These are phyloP conservation scores for Smallanthus sonchifolius DNA, from an alignment of 129 eudicot genomes.

Conservation along the genomic window DNA sequence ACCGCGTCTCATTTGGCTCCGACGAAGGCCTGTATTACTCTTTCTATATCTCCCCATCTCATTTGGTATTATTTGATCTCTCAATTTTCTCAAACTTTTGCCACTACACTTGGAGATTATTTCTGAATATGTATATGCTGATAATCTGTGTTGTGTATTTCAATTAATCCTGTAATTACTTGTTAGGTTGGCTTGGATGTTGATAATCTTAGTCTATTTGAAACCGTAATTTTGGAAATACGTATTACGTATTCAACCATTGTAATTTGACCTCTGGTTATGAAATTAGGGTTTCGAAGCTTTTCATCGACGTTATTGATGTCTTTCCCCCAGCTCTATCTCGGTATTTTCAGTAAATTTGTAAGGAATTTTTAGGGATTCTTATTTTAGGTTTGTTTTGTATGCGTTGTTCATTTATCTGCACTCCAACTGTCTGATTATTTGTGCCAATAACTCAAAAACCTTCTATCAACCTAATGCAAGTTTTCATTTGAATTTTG, in stretches of 20 bases:
- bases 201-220: not conserved
- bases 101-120: not conserved
- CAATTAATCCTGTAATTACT: not conserved
- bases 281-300: not conserved
- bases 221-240: not conserved
- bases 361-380: not conserved
- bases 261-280: not conserved
- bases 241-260: not conserved
- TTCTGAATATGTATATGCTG: not conserved
- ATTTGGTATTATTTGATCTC: not conserved
- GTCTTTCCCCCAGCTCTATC: too few species aligned
- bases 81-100: not conserved
- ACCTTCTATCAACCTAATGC: not conserved
- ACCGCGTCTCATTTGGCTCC: not conserved
- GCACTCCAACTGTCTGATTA: not conserved
- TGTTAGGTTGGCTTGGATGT: not conserved
- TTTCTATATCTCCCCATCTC: not conserved
- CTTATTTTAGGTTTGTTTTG: not conserved
- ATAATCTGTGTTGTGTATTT: too few species aligned
- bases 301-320: not conserved
- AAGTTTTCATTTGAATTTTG: not conserved
- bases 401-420: not conserved
- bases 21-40: not conserved
- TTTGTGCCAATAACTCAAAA: not conserved
- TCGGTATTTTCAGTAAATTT: not conserved